Evolutionary conservation across 192 early-diverging fungal species (phyloP).

Genomic region (Mortierella alpina): DNA sequence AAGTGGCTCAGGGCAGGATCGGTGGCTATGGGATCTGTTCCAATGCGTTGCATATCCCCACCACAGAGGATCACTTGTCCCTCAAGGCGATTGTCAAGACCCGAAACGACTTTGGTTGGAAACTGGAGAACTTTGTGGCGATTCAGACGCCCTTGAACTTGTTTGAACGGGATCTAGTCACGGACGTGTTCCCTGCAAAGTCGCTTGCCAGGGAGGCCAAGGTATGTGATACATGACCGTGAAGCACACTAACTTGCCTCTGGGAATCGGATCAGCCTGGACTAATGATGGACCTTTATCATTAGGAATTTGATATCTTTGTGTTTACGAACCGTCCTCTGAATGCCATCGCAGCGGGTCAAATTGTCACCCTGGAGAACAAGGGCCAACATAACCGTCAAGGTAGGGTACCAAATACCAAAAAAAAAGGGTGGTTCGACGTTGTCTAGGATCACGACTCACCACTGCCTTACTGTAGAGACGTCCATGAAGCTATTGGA

Average conservation of each 20-base stretch:
- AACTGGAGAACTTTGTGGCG: slow-evolving; percentile 64
- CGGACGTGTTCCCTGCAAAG: slow-evolving; percentile 33
- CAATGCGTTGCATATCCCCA: slow-evolving; percentile 68
- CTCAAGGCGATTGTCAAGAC: slow-evolving; percentile 59
- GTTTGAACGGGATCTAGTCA: slow-evolving; percentile 73
- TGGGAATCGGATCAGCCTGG: not conserved
- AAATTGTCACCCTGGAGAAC: slow-evolving; percentile 64
- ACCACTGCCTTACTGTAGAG: not conserved
- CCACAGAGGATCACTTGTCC: slow-evolving; percentile 71
- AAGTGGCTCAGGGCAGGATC: slow-evolving; percentile 70
- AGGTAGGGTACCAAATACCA: slow-evolving; percentile 7
- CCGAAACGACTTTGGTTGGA: slow-evolving; percentile 40
- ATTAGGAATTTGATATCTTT: slow-evolving; percentile 66
- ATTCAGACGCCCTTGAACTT: slow-evolving; percentile 81
- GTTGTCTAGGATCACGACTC: not conserved
- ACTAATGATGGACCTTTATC: slow-evolving; percentile 1
- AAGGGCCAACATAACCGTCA: slow-evolving; percentile 44
- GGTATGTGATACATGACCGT: slow-evolving; percentile 9
- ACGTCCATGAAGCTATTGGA: slow-evolving; percentile 24
- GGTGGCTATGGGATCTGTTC: slow-evolving; percentile 76
- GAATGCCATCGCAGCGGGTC: slow-evolving; percentile 68
- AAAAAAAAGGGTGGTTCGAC: not conserved
- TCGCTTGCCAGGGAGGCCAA: slow-evolving; percentile 55
- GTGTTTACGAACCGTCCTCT: slow-evolving; percentile 79
- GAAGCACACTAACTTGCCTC: not conserved